These are phyloP conservation scores for Fusarium duplospermum DNA, from an alignment of 2,329 filamentous ascomycete species.

Conservation along the genomic window DNA sequence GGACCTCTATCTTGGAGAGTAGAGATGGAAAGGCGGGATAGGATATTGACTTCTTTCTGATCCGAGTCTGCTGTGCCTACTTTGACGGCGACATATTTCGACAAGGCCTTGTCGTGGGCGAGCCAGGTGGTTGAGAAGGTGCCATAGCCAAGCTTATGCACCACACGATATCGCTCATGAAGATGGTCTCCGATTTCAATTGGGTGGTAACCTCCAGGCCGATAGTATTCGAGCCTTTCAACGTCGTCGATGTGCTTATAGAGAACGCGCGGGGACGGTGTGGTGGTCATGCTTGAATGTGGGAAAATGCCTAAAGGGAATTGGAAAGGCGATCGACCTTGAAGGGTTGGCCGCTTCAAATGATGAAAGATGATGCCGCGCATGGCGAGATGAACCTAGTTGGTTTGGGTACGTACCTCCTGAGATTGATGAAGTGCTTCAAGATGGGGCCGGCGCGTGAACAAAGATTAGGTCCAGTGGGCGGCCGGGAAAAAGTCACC, in stretches of 20 bases:
- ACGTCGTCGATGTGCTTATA: slow-evolving; percentile 31
- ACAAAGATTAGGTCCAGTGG: no score
- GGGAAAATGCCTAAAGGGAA: background rate
- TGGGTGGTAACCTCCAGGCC: slow-evolving; percentile 53
- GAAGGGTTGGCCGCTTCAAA: background rate
- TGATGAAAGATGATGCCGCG: background rate
- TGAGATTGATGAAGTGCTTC: background rate
- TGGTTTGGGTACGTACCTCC: background rate
- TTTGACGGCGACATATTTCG: slow-evolving; percentile 48
- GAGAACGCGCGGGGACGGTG: background rate
- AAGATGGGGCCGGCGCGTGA: no score
- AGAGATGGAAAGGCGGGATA: slow-evolving; percentile 21
- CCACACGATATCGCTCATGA: slow-evolving; percentile 39
- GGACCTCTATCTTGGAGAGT: background rate
- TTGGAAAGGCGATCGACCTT: background rate
- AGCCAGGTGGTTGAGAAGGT: slow-evolving; percentile 50
- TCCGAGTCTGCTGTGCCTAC: slow-evolving; percentile 42
- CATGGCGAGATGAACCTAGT: background rate
- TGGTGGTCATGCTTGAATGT: background rate
- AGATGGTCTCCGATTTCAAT: slow-evolving; percentile 52
- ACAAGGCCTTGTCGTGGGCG: slow-evolving; percentile 37
- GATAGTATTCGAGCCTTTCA: slow-evolving; percentile 45
- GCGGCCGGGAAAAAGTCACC: no score
- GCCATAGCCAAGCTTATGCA: slow-evolving; percentile 46
- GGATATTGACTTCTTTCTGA: slow-evolving; percentile 34